These are phyloP conservation scores for Aspergillus hortae DNA, from an alignment of 2,329 filamentous ascomycete genomes.

Conservation along the genomic window DNA sequence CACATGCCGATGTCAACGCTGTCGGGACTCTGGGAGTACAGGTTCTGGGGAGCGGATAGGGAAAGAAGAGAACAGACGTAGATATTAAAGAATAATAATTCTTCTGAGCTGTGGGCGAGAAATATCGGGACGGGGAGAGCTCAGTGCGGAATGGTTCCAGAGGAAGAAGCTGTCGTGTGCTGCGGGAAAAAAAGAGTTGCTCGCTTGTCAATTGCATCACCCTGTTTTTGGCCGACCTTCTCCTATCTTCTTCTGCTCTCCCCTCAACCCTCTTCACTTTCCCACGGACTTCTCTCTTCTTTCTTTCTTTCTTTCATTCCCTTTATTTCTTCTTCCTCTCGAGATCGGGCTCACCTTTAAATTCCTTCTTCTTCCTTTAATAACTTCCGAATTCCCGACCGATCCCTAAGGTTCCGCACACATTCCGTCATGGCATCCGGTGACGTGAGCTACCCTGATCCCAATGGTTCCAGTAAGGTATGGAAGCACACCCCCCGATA, in stretches of 20 bases:
- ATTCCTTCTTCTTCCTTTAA: conserved; percentile 8
- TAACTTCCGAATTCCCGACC: conserved; percentile 5
- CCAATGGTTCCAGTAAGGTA: conserved; percentile 39
- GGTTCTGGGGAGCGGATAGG: not conserved
- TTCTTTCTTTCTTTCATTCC: conserved; percentile 5
- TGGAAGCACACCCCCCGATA: not conserved
- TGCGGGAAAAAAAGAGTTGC: not conserved
- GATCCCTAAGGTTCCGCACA: conserved; percentile 14
- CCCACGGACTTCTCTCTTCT: conserved; percentile 12
- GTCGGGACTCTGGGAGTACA: not conserved
- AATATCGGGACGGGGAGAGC: not conserved
- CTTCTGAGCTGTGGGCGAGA: not conserved
- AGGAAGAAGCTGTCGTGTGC: not conserved
- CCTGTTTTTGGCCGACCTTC: conserved; percentile 4
- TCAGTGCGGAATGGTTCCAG: not conserved
- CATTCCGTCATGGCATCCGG: conserved; percentile 31
- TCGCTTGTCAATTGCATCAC: conserved; percentile 23
- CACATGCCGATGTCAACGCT: not conserved
- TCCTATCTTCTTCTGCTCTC: conserved; percentile 9
- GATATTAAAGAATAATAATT: not conserved
- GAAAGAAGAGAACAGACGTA: not conserved
- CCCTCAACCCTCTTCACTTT: conserved; percentile 4
- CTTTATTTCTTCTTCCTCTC: conserved; percentile 5
- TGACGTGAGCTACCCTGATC: conserved; percentile 38
- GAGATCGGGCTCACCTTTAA: not conserved